phyloP scores from a whole-genome alignment of 2,329 filamentous ascomycete species.

The Cladosporium phlei region DNA sequence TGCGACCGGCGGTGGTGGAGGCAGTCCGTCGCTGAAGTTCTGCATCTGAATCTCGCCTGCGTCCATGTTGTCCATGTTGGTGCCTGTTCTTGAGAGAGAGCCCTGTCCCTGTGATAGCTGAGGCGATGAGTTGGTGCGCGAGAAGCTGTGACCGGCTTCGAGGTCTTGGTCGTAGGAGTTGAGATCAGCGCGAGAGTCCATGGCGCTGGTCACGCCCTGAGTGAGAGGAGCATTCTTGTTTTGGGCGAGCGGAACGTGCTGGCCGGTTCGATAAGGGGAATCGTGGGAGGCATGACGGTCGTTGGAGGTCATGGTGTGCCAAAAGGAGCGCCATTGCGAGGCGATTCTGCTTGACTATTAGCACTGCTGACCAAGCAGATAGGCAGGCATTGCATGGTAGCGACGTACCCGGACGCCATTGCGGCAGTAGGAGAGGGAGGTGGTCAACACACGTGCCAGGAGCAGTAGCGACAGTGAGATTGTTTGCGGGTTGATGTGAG shows the following conservation, averaged over 20 bases:
- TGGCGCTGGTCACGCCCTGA: slow-evolving; percentile 70
- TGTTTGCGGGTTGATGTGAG: neutral
- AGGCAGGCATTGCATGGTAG: neutral
- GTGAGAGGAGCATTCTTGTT: slow-evolving; percentile 77
- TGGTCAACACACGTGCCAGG: neutral
- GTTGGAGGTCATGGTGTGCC: slow-evolving; percentile 76
- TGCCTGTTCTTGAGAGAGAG: slow-evolving; percentile 50
- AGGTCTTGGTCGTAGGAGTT: slow-evolving; percentile 73
- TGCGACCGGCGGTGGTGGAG: slow-evolving; percentile 77
- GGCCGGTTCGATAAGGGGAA: slow-evolving; percentile 85
- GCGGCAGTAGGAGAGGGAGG: slow-evolving; percentile 3
- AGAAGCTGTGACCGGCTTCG: slow-evolving; percentile 57
- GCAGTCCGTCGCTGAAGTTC: slow-evolving; percentile 84
- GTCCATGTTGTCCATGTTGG: slow-evolving; percentile 64
- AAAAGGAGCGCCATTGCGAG: slow-evolving; percentile 79
- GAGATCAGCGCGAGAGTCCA: slow-evolving; percentile 83
- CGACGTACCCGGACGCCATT: slow-evolving; percentile 11
- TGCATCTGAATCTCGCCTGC: slow-evolving; percentile 93
- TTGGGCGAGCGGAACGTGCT: slow-evolving; percentile 82
- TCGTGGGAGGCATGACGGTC: slow-evolving; percentile 86
- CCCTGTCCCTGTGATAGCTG: slow-evolving; percentile 77
- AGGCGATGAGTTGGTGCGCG: slow-evolving; percentile 65
- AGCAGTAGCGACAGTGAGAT: slow-evolving; percentile 7
- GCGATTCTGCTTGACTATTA: neutral
- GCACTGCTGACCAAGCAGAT: neutral